Evolutionary conservation across 192 early-diverging fungal genomes (phyloP).

Genomic region (Kickxella alabastrina): DNA sequence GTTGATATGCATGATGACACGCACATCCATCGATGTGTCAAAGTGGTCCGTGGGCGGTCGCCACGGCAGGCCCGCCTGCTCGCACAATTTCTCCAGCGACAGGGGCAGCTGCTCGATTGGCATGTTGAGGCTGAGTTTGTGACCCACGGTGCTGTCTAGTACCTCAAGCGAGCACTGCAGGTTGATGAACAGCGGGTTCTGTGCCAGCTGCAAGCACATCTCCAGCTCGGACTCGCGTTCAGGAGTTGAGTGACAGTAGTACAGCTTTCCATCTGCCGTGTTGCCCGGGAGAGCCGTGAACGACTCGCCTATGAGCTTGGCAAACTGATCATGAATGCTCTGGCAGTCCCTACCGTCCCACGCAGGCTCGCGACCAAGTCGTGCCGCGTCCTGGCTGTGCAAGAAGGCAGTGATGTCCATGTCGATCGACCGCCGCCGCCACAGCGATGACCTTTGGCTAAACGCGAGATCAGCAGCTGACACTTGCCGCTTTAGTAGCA

Average conservation of each 20-base stretch:
- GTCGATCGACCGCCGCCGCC: slow-evolving; percentile 40
- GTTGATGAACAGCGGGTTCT: slow-evolving; percentile 47
- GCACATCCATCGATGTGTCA: slow-evolving; percentile 41
- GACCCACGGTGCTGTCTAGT: slow-evolving; percentile 15
- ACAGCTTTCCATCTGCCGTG: slow-evolving; percentile 41
- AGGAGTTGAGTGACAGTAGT: slow-evolving; percentile 34
- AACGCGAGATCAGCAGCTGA: slow-evolving; percentile 34
- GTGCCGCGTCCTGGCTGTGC: slow-evolving; percentile 51
- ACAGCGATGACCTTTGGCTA: slow-evolving; percentile 35
- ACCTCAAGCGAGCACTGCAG: slow-evolving; percentile 48
- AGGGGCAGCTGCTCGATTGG: slow-evolving; percentile 40
- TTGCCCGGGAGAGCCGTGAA: slow-evolving; percentile 35
- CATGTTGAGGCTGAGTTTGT: slow-evolving; percentile 40
- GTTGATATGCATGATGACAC: slow-evolving; percentile 48
- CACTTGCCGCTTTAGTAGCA: slow-evolving; percentile 37
- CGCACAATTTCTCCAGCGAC: slow-evolving; percentile 42
- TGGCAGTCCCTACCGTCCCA: slow-evolving; percentile 37
- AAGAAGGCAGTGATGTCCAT: slow-evolving; percentile 50
- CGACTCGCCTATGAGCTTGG: slow-evolving; percentile 34
- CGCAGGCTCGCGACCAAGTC: slow-evolving; percentile 24
- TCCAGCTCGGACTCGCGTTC: slow-evolving; percentile 34
- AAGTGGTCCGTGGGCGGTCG: slow-evolving; percentile 47
- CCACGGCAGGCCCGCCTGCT: slow-evolving; percentile 41
- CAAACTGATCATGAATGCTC: slow-evolving; percentile 36
- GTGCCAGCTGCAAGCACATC: slow-evolving; percentile 42